Conservation (phyloP, 1,139 yeast genomes). For the Hansenula lynferdii region DNA sequence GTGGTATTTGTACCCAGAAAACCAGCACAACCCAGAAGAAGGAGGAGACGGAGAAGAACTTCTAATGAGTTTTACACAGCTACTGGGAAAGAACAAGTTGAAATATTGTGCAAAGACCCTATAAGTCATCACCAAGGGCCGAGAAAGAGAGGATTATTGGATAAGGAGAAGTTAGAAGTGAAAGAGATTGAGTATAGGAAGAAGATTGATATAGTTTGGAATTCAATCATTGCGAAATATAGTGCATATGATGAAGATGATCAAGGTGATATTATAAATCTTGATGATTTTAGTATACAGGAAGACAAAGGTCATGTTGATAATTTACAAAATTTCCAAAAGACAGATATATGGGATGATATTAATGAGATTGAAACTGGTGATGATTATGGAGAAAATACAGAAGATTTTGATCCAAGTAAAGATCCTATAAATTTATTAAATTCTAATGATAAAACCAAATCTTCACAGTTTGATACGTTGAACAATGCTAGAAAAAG, state of each 20-base stretch:
- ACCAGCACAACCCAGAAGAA: no score
- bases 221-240: constrained; percentile 46
- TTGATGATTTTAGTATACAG: constrained; percentile 48
- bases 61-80: neutral
- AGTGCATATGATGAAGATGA: constrained; percentile 40
- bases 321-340: constrained; percentile 3
- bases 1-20: neutral
- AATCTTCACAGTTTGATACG: constrained; percentile 32
- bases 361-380: neutral
- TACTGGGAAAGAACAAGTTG: neutral
- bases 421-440: constrained; percentile 26
- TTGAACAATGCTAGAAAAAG: constrained; percentile 26
- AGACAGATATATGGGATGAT: constrained; percentile 16
- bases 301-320: constrained; percentile 52
- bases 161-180: constrained; percentile 1
- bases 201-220: constrained; percentile 35
- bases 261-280: constrained; percentile 63
- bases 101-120: neutral
- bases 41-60: neutral
- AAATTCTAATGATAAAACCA: constrained; percentile 38
- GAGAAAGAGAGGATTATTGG: neutral
- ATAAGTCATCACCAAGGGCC: neutral
- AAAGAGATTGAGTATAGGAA: constrained; percentile 17
- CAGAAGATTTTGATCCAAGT: constrained; percentile 5
- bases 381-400: constrained; percentile 2